Conservation (phyloP, 2,329 filamentous ascomycete genomes). For the Penicillium sp. region DNA sequence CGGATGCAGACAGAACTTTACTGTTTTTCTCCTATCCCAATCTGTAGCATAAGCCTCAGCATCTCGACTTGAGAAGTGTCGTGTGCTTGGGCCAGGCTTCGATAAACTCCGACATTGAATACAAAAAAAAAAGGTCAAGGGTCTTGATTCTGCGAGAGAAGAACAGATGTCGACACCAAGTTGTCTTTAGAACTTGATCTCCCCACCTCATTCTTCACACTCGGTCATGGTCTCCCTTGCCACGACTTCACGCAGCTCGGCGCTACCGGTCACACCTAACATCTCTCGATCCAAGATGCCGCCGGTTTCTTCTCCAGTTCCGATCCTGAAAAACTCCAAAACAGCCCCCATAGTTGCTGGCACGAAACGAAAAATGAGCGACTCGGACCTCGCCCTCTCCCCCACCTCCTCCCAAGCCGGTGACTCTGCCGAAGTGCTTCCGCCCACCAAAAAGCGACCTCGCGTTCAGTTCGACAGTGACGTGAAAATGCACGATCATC, state of each 20-base stretch:
- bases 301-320: slow-evolving; percentile 31
- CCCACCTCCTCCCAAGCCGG: slow-evolving; percentile 31
- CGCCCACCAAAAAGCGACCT: slow-evolving; percentile 40
- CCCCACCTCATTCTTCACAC: not conserved
- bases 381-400: slow-evolving; percentile 34
- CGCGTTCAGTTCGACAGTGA: slow-evolving; percentile 45
- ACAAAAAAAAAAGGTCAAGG: not conserved
- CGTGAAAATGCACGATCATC: slow-evolving; percentile 34
- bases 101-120: slow-evolving; percentile 14
- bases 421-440: slow-evolving; percentile 23
- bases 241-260: slow-evolving; percentile 28
- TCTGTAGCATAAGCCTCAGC: slow-evolving; percentile 12
- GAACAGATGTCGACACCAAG: slow-evolving; percentile 23
- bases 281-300: slow-evolving; percentile 32
- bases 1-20: slow-evolving; percentile 22
- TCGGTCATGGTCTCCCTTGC: slow-evolving; percentile 36
- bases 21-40: slow-evolving; percentile 6
- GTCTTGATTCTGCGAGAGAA: slow-evolving; percentile 3
- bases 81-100: slow-evolving; percentile 22
- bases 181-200: slow-evolving; percentile 8
- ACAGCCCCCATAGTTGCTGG: slow-evolving; percentile 21
- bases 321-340: slow-evolving; percentile 40
- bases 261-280: slow-evolving; percentile 24
- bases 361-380: slow-evolving; percentile 39
- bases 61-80: slow-evolving; percentile 16